A percentile compares a stretch with the other conserved stretches of the same genome.
phyloP scores from a whole-genome alignment of 768 basidiomycete species.

The Tulasnella sp. region DNA sequence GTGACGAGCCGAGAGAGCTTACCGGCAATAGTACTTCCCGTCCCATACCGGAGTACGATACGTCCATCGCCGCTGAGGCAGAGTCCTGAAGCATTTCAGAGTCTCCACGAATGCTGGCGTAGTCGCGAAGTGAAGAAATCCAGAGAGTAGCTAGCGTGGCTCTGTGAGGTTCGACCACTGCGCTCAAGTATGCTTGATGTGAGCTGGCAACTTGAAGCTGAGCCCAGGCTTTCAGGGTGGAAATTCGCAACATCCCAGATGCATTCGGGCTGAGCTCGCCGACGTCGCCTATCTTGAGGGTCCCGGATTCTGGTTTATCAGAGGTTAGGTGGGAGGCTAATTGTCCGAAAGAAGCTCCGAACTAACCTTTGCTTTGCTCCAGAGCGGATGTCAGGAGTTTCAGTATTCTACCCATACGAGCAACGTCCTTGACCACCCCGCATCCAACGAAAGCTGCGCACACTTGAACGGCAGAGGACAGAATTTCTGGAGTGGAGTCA shows the following conservation, averaged over 20 bases:
- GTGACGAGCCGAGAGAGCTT: conserved; percentile 35
- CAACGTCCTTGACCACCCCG: conserved; percentile 86
- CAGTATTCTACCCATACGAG: conserved; percentile 89
- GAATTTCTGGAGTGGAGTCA: conserved; percentile 91
- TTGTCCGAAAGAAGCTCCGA: neutral
- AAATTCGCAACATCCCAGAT: conserved; percentile 88
- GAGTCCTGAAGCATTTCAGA: conserved; percentile 79
- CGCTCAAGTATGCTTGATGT: conserved; percentile 67
- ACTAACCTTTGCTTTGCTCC: conserved; percentile 80
- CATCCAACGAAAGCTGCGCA: conserved; percentile 95
- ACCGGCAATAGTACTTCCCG: conserved; percentile 90
- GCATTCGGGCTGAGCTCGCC: conserved; percentile 89
- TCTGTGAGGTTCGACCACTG: conserved; percentile 79
- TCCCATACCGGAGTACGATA: conserved; percentile 81
- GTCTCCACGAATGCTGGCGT: conserved; percentile 83
- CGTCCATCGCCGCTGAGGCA: conserved; percentile 69
- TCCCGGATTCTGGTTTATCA: conserved; percentile 60
- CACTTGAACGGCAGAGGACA: conserved; percentile 86
- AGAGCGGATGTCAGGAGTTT: conserved; percentile 83
- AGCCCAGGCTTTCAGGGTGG: conserved; percentile 92
- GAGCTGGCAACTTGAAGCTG: conserved; percentile 77
- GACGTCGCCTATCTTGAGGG: conserved; percentile 79
- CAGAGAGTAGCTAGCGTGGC: conserved; percentile 73
- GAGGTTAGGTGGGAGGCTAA: neutral
- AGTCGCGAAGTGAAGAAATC: conserved; percentile 86